Conservation (phyloP, 2,329 filamentous ascomycete species). For the Talaromyces sp. region DNA sequence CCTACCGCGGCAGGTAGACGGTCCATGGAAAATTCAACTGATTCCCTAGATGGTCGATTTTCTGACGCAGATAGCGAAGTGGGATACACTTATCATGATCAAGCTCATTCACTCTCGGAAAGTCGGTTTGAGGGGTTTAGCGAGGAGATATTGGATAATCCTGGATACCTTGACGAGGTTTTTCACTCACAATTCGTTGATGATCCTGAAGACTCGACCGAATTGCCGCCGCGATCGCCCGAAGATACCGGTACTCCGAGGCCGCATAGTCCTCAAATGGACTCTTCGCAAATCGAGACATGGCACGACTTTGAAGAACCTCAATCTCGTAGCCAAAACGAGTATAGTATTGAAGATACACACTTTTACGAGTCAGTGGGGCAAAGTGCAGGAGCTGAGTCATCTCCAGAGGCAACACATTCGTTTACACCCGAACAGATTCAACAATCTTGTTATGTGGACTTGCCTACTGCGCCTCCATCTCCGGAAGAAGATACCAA, state of each 20-base stretch:
- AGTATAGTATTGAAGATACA: not conserved
- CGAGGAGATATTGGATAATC: slow-evolving; percentile 35
- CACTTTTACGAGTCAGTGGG: not conserved
- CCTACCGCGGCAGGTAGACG: not conserved
- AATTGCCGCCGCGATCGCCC: slow-evolving; percentile 17
- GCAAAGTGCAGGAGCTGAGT: not conserved
- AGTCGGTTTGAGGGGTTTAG: slow-evolving; percentile 27
- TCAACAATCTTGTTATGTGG: slow-evolving; percentile 6
- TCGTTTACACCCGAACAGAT: not conserved
- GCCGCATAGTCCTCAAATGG: slow-evolving; percentile 21
- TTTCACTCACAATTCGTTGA: slow-evolving; percentile 35
- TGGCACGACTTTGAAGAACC: slow-evolving; percentile 14
- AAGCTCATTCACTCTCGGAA: slow-evolving; percentile 21
- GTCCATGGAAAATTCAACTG: slow-evolving; percentile 24
- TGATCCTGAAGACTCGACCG: slow-evolving; percentile 27
- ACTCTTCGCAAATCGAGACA: slow-evolving; percentile 10
- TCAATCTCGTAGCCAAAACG: not conserved
- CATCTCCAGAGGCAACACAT: not conserved
- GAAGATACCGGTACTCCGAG: slow-evolving; percentile 22
- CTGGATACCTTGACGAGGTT: slow-evolving; percentile 38
- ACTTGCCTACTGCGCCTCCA: not conserved
- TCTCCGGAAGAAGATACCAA: not conserved
- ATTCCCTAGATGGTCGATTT: slow-evolving; percentile 39
- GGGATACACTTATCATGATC: slow-evolving; percentile 21
- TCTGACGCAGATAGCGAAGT: slow-evolving; percentile 42